Evolutionary conservation across 306 rosid species (phyloP).

Genomic region (Psophocarpus tetragonolobus): DNA sequence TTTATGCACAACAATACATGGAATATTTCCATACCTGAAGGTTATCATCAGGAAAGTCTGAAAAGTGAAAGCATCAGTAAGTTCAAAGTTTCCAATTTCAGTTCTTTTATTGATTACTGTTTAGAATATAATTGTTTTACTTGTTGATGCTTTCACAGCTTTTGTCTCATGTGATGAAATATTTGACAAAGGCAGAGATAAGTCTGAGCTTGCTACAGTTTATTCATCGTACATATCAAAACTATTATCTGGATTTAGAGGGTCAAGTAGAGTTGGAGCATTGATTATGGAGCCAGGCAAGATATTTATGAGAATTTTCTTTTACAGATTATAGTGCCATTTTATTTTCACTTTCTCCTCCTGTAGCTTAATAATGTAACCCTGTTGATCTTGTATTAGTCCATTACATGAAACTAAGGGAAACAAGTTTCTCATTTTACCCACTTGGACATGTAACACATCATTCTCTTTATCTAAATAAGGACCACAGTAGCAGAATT

Average conservation of each 20-base stretch:
- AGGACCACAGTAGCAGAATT: constrained; percentile 8
- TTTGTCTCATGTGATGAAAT: constrained; percentile 69
- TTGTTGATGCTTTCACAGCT: constrained; percentile 53
- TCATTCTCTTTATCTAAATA: constrained; percentile 9
- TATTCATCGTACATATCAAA: constrained; percentile 73
- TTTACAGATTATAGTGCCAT: constrained; percentile 22
- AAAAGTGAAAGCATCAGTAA: constrained; percentile 52
- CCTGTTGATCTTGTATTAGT: constrained; percentile 3
- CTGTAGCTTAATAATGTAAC: background rate
- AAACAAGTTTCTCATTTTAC: background rate
- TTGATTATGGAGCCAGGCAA: constrained; percentile 92
- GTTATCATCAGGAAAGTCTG: constrained; percentile 43
- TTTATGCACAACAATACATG: constrained; percentile 64
- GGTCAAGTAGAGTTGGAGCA: constrained; percentile 59
- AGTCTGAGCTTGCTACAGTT: constrained; percentile 64
- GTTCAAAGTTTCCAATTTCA: constrained; percentile 23
- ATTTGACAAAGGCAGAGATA: constrained; percentile 68
- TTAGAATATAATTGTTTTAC: constrained; percentile 32
- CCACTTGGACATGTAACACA: background rate
- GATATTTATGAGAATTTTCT: constrained; percentile 32
- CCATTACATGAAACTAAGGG: background rate
- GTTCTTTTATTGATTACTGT: constrained; percentile 16
- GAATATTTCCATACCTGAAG: constrained; percentile 76
- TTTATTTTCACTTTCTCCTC: constrained; percentile 10
- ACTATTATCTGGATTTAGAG: constrained; percentile 55